These are phyloP conservation scores for Rhynchosporium graminicola DNA, from an alignment of 2,329 filamentous ascomycete species.

Conservation along the genomic window DNA sequence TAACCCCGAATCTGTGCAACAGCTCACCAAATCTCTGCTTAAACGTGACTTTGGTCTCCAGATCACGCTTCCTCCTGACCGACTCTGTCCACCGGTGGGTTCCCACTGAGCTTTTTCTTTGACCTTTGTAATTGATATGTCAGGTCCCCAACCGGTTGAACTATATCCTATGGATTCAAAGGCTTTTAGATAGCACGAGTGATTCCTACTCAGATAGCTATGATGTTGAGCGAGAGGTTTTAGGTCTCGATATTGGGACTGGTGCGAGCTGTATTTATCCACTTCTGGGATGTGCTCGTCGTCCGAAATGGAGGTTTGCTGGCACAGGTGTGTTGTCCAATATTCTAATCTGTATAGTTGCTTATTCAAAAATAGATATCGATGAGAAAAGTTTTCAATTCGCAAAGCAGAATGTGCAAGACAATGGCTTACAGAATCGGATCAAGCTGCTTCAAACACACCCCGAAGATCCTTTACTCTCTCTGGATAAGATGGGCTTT, in stretches of 20 bases:
- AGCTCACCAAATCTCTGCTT: conserved; percentile 78
- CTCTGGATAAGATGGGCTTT: conserved; percentile 53
- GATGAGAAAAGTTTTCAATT: conserved; percentile 68
- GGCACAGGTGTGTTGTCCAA: conserved; percentile 55
- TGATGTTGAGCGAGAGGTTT: conserved; percentile 54
- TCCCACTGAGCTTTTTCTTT: not conserved
- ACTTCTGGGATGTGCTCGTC: conserved; percentile 70
- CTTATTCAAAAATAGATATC: conserved; percentile 58
- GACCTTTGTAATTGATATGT: not conserved
- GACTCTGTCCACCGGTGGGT: conserved; percentile 80
- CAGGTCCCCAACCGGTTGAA: conserved; percentile 71
- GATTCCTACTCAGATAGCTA: conserved; percentile 49
- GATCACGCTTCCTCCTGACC: conserved; percentile 71
- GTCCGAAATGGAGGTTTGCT: conserved; percentile 70
- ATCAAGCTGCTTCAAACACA: conserved; percentile 64
- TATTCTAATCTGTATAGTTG: conserved; percentile 34
- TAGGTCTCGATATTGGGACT: conserved; percentile 84
- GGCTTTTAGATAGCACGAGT: conserved; percentile 68
- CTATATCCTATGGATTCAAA: conserved; percentile 88
- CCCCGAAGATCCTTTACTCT: conserved; percentile 56
- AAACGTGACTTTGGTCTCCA: conserved; percentile 71
- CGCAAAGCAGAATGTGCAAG: conserved; percentile 65
- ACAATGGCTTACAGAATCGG: conserved; percentile 64
- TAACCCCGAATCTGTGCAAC: conserved; percentile 74
- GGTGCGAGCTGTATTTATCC: conserved; percentile 92